Evolutionary conservation across 2,329 filamentous ascomycete species (phyloP).

Genomic region (Hirsutella rhossiliensis): DNA sequence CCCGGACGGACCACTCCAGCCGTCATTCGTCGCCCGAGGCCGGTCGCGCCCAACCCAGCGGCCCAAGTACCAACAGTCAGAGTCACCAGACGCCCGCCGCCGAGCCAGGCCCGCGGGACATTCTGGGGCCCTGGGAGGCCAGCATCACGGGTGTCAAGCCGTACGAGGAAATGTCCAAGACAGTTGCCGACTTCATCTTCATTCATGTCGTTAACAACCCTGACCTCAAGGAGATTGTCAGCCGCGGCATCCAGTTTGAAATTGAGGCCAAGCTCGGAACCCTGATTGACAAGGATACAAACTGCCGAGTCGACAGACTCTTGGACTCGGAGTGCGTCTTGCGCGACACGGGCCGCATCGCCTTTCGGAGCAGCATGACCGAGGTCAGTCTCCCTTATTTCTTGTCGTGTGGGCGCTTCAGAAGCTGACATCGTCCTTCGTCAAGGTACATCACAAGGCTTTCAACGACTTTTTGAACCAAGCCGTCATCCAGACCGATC

Average conservation of each 20-base stretch:
- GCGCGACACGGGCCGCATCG: conserved; percentile 44
- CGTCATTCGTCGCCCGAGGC: conserved; percentile 34
- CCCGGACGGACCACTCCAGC: conserved; percentile 17
- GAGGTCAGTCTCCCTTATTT: conserved; percentile 44
- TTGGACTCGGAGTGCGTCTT: conserved; percentile 62
- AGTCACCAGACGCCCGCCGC: conserved; percentile 9
- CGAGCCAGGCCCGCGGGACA: conserved; percentile 18
- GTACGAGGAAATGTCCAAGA: conserved; percentile 61
- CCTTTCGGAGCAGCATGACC: conserved; percentile 84
- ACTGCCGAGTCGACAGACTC: conserved; percentile 54
- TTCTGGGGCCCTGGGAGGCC: conserved; percentile 48
- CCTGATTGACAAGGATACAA: conserved; percentile 61
- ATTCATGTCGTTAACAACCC: conserved; percentile 54
- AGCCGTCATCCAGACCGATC: conserved; percentile 45
- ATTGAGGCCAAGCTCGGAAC: conserved; percentile 90
- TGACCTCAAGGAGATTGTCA: conserved; percentile 51
- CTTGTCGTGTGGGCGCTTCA: not conserved
- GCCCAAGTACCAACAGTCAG: not conserved
- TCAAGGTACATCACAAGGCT: conserved; percentile 62
- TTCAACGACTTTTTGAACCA: conserved; percentile 80
- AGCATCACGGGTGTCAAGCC: conserved; percentile 60
- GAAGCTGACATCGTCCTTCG: conserved; percentile 4
- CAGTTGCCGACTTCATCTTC: conserved; percentile 74
- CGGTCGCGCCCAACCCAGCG: not conserved
- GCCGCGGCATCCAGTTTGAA: conserved; percentile 65